Conservation (phyloP, 1,139 yeast genomes). For the Debaryomyces sp. region DNA sequence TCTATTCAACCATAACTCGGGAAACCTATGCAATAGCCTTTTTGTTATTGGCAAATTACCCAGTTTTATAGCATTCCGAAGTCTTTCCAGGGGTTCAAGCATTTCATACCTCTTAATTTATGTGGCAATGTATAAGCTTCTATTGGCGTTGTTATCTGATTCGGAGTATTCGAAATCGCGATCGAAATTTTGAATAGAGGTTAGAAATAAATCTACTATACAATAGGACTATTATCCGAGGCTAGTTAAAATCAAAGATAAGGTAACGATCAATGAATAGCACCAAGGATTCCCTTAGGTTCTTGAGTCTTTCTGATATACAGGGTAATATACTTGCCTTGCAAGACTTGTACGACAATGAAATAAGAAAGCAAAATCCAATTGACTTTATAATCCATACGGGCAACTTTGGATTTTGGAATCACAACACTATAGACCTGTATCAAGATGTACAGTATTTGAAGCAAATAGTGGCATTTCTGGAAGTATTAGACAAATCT, state of each 20-base stretch:
- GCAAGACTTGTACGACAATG: conserved; percentile 19
- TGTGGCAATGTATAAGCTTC: background rate
- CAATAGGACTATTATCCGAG: background rate
- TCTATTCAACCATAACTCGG: conserved; percentile 73
- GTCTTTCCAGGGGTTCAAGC: conserved; percentile 67
- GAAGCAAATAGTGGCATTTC: conserved; percentile 70
- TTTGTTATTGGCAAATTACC: conserved; percentile 76
- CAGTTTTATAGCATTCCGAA: conserved; percentile 71
- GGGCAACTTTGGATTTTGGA: conserved; percentile 82
- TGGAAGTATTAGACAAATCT: conserved; percentile 56
- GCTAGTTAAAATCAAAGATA: background rate
- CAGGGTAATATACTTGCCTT: conserved; percentile 35
- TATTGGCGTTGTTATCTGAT: background rate
- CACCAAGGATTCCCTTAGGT: conserved; percentile 13
- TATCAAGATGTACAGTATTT: conserved; percentile 57
- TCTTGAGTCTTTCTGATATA: conserved; percentile 35
- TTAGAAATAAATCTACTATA: background rate
- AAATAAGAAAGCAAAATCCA: conserved; percentile 14
- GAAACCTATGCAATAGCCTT: conserved; percentile 70
- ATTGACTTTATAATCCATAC: conserved; percentile 60
- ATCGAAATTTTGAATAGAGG: conserved; percentile 1
- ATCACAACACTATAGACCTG: conserved; percentile 52
- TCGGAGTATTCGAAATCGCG: conserved; percentile 4
- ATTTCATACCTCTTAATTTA: conserved; percentile 22
- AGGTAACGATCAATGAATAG: conserved; percentile 4